Evolutionary conservation across 495 filamentous ascomycete genomes (phyloP), one percentile per base, ranked within the genome.

Genomic region (Barbatosphaeria neglecta): DNA sequence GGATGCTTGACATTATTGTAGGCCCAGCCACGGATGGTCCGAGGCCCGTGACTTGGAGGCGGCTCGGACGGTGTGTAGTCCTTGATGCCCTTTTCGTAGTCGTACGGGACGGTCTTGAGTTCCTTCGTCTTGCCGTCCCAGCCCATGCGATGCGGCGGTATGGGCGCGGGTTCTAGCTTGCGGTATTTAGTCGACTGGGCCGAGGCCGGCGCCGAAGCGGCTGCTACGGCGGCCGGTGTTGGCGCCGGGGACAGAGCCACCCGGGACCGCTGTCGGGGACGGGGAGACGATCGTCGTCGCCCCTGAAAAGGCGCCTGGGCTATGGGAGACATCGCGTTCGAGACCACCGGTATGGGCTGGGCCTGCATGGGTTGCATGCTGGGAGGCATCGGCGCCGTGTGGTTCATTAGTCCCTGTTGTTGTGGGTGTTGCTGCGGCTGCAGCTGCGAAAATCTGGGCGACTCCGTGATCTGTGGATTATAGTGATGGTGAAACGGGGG

Each of bases 11-110:
- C 54, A 40, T 69, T 69, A 48, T 70, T 70, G 8, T 70, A 63
- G n/a, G 64, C 66, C 70, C 70, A 74, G 6, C 69, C 70, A 17
- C 70, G 48, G n/a, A 74, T 72, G 15, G 62, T 62, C 3, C 66
- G 70, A 0, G 70, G 69, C 0, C 70, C 70, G 11, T 59, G 62
- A 10, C 59, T 55, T 6, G 69, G 69, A 9, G 67, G 69, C 6
- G 69, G 61, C 35, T 73, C 68, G 22, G 59, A 58, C 2, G 70
- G 56, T 6, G 53, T 51, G 43, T 72, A 69, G 37, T 72, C 70
- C 43, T 69, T 70, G 46, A 72, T 67, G 1, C 63, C 57, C 43
- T 73, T 68, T 27, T 60, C 64, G 43, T 72, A 67, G 46, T 74
- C 67, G 43, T 72, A 74, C 41, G 62, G 68, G 0, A 71, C 65